Percentiles rank a stretch among this genome's conserved stretches.
Evolutionary conservation across 805 yeast genomes (phyloP).

Genomic region (Lachancea quebecensis): DNA sequence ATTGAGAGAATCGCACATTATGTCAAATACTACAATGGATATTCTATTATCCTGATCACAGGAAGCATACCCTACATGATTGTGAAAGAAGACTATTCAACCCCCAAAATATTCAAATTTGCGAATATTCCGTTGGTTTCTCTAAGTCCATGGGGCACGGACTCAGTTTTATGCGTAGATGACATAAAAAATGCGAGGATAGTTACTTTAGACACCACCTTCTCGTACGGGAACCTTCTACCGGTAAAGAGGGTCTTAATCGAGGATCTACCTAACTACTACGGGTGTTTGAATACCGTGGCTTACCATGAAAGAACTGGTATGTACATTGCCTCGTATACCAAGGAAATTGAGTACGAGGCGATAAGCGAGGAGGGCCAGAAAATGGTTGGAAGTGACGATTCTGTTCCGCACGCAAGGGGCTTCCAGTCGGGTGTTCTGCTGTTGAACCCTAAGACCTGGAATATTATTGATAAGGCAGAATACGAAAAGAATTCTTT

Average conservation of each 20-base stretch:
- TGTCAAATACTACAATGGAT: constrained; percentile 50
- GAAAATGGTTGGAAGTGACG: constrained; percentile 50
- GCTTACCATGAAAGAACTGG: constrained; percentile 63
- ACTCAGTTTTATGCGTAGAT: constrained; percentile 60
- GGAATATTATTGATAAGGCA: constrained; percentile 68
- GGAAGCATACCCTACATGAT: constrained; percentile 69
- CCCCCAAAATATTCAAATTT: constrained; percentile 60
- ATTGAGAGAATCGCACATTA: constrained; percentile 63
- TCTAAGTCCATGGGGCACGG: constrained; percentile 36
- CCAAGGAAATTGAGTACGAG: constrained; percentile 50
- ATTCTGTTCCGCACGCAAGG: constrained; percentile 42
- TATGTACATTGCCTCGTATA: constrained; percentile 56
- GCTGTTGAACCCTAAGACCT: constrained; percentile 63
- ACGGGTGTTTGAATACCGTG: constrained; percentile 51
- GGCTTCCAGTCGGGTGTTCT: constrained; percentile 55
- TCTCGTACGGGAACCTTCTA: constrained; percentile 51
- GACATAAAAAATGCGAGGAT: constrained; percentile 60
- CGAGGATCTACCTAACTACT: constrained; percentile 34
- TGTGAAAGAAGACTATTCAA: constrained; percentile 54
- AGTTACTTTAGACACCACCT: constrained; percentile 32
- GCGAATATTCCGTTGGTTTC: constrained; percentile 61
- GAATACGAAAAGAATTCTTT: constrained; percentile 65
- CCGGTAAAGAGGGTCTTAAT: constrained; percentile 49
- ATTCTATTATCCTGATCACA: constrained; percentile 57
- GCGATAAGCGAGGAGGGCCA: constrained; percentile 72